Conservation (phyloP, 2,329 filamentous ascomycete genomes). For the Eurotiales sp. region DNA sequence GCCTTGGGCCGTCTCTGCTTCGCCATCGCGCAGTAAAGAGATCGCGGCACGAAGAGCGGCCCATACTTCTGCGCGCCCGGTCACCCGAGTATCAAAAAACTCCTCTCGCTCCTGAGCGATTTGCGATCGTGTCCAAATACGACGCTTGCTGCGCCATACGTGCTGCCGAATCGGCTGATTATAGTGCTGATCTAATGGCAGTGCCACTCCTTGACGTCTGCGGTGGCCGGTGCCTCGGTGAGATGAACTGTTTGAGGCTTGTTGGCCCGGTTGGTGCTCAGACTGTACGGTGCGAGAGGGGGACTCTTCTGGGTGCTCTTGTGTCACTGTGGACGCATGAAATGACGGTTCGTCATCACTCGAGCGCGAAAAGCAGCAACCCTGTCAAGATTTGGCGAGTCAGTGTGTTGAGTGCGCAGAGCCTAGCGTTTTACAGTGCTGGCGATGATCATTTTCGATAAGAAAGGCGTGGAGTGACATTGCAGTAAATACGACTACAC, state of each 20-base stretch:
- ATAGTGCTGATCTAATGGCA: conserved; percentile 56
- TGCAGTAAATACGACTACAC: conserved; percentile 13
- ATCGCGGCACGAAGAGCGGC: conserved; percentile 66
- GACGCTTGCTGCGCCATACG: conserved; percentile 61
- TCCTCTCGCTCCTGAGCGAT: conserved; percentile 69
- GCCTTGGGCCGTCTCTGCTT: conserved; percentile 68
- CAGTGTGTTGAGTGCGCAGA: too few relatives aligned
- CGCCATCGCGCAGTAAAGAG: conserved; percentile 62
- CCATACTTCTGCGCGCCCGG: conserved; percentile 76
- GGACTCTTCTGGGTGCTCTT: conserved; percentile 23
- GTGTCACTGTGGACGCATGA: conserved; percentile 22
- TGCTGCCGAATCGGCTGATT: conserved; percentile 66
- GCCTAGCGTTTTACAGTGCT: too few relatives aligned
- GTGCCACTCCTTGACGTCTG: conserved; percentile 18
- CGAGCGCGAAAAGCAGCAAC: conserved; percentile 37
- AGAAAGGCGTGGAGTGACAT: too few relatives aligned
- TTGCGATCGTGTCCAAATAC: conserved; percentile 65
- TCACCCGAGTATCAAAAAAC: conserved; percentile 88
- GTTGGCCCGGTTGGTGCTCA: conserved; percentile 14
- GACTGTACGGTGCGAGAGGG: conserved; percentile 17
- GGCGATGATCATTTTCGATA: too few relatives aligned
- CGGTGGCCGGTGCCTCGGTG: conserved; percentile 14
- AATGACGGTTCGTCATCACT: conserved; percentile 31
- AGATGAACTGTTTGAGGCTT: conserved; percentile 14
- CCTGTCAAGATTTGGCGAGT: too few relatives aligned